phyloP scores from a whole-genome alignment of 2,329 filamentous ascomycete species.

The Ceratocystis destructans region DNA sequence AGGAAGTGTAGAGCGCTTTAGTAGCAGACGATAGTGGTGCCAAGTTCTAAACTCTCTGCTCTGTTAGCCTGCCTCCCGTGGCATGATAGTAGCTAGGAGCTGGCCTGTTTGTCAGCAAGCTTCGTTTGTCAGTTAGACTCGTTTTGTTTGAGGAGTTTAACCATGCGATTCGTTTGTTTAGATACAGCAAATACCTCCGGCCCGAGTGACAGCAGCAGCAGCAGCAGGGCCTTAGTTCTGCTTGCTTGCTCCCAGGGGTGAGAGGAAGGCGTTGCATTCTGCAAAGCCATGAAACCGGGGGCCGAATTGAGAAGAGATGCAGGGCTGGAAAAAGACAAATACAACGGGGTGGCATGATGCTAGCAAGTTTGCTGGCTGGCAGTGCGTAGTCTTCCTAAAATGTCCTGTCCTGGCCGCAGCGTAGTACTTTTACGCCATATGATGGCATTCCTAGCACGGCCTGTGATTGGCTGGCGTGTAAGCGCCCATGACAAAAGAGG shows the following conservation, averaged over 20 bases:
- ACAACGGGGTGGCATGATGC: no score
- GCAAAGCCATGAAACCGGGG: background rate
- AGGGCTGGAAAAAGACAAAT: no score
- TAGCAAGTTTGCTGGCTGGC: no score
- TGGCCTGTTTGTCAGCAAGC: background rate
- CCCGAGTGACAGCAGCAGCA: no score
- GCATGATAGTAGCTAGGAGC: background rate
- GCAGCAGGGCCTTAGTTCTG: no score
- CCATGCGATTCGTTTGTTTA: background rate
- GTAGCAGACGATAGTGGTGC: background rate
- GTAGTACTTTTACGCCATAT: background rate
- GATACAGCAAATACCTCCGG: background rate
- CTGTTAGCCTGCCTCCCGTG: background rate
- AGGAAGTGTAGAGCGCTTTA: background rate
- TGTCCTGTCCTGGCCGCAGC: no score
- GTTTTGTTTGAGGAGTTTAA: no score
- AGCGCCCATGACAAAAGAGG: constrained; percentile 13
- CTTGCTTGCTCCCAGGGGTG: background rate
- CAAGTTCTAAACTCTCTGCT: background rate
- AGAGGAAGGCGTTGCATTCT: background rate
- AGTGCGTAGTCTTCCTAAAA: no score
- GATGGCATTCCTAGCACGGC: background rate
- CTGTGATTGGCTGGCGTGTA: constrained; percentile 17
- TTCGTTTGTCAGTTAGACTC: no score
- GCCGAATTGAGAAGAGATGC: no score